These are phyloP conservation scores for Bipolaris victoriae DNA, from an alignment of 2,329 filamentous ascomycete genomes.

Conservation along the genomic window DNA sequence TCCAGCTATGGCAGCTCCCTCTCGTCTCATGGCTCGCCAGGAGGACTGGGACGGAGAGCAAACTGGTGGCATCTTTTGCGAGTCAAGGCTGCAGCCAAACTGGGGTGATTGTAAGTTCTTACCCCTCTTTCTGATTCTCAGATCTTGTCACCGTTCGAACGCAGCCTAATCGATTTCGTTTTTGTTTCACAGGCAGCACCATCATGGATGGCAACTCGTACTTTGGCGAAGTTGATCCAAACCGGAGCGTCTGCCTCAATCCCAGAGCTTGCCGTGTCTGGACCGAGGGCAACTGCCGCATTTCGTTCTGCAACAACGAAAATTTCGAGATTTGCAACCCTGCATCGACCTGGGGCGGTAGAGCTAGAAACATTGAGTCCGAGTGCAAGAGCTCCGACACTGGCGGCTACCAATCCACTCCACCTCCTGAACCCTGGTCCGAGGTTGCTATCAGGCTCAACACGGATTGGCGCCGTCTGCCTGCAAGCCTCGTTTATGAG, in stretches of 20 bases:
- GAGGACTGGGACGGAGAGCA: neutral
- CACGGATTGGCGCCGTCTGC: neutral
- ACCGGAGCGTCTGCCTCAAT: neutral
- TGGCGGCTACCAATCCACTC: neutral
- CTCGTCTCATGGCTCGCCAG: neutral
- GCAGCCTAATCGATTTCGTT: neutral
- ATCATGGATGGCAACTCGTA: neutral
- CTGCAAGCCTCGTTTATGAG: neutral
- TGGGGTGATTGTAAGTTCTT: neutral
- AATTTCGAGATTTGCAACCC: neutral
- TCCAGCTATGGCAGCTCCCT: neutral
- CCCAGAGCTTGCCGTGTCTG: neutral
- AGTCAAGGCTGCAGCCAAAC: neutral
- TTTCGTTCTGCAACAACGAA: slow-evolving; percentile 4
- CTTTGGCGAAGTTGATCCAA: neutral
- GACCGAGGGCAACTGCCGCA: neutral
- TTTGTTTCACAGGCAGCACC: neutral
- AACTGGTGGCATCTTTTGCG: neutral
- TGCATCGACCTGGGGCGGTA: neutral
- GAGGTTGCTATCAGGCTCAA: slow-evolving; percentile 3
- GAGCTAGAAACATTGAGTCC: neutral
- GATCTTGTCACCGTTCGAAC: neutral
- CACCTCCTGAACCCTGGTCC: neutral
- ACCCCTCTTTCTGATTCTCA: neutral
- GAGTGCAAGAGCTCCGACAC: neutral